Evolutionary conservation across 1,139 yeast genomes (phyloP), one percentile per base, ranked within the genome.

Genomic region (Protomyces macrosporus): DNA sequence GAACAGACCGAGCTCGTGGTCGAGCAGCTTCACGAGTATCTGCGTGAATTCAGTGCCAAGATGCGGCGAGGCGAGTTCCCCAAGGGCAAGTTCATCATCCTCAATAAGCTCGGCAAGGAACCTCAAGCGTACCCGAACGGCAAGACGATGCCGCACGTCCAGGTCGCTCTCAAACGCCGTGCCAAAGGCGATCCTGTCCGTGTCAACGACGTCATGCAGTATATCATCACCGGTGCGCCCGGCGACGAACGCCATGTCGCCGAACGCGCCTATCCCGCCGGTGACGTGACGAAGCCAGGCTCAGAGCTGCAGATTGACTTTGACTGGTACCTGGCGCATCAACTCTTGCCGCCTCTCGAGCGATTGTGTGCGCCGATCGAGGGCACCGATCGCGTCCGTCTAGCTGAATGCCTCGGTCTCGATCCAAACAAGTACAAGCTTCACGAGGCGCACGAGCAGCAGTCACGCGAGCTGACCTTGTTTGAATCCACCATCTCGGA

Each of bases 141-240:
- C 33, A 87, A 88, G 71, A 79, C 82, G 33, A 88, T 89, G 91
- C 97, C 98, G 1, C 90, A 91, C 39, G 97, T 95, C 12, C 95
- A 87, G 73, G 97, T 90, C 50, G 99, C 98, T 0, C 78, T 89
- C 67, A 81, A 95, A 70, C 80, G 90, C 74, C 79, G 88, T 68
- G 83, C 82, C 9, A 85, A 84, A 69, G 98, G 98, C 45, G 91
- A 90, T 70, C 85, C 88, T 51, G 83, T 95, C 65, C 86, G 86
- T 68, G 93, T 95, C 1, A 97, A 96, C 37, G 88, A 87, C 71
- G 98, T 95, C 57, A 86, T 95, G 63, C 88, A 97, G 0, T 95
- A 82, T 76, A 88, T 93, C 45, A 86, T 93, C 51, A 84, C 95
- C 0, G 76, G 75, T 33, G 77, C 75, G 9, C 76, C 75, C 45